phyloP scores from a whole-genome alignment of 129 eudicot genomes.

The Lonicera japonica region DNA sequence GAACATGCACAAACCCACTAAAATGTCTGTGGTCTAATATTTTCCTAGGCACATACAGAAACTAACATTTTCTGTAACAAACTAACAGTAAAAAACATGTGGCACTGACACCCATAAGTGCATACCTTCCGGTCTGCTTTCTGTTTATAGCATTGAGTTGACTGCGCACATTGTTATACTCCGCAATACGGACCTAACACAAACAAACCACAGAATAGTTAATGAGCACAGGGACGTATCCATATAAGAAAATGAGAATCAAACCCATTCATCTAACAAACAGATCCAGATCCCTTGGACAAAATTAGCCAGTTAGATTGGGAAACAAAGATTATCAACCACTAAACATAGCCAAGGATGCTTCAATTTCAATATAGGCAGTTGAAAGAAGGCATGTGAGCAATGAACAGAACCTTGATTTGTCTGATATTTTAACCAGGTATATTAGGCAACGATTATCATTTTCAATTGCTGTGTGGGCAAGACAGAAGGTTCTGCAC shows the following conservation, averaged over 20 bases:
- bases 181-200: conserved; percentile 85
- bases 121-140: conserved; percentile 95
- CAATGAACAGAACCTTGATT: too few relatives aligned
- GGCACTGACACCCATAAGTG: background rate
- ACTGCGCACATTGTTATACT: conserved; percentile 93
- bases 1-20: background rate
- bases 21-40: background rate
- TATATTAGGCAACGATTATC: too few relatives aligned
- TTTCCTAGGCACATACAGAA: background rate
- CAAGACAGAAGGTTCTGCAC: too few relatives aligned
- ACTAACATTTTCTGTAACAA: background rate
- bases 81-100: background rate
- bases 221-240: background rate
- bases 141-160: conserved; percentile 88
- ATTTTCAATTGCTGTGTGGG: too few relatives aligned
- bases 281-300: background rate
- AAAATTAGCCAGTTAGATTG: conserved; percentile 2
- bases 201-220: conserved; percentile 10
- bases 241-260: background rate
- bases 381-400: too few relatives aligned
- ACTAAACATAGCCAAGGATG: too few relatives aligned
- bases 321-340: background rate
- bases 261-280: background rate
- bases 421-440: too few relatives aligned
- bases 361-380: too few relatives aligned